Base-by-base conservation (phyloP, 2,329 filamentous ascomycete species). In the Exophiala phaeomuriformis region DNA sequence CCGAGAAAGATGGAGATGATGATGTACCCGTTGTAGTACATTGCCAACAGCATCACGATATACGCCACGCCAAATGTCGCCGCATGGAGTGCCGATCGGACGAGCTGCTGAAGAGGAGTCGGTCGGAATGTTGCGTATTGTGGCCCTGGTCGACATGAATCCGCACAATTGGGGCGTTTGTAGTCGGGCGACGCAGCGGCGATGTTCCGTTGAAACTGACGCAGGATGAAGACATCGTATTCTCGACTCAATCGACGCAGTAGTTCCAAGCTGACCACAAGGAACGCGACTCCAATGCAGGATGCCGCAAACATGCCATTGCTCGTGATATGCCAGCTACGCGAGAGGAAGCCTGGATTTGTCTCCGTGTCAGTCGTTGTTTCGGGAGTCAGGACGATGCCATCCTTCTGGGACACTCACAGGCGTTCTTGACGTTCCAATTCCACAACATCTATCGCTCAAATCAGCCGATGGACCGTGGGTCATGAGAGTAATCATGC, bases 1-100 rank as follows among this genome's bases (percentile, higher is more conserved):
- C 88, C 88, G 51, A 91, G 78, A 57, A 93, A 80, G 67, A 93
- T 88, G 61, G 82, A 88, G 55, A 93, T 84, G 67, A 93, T 87
- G 58, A 93, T 77, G 69, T 88, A 93, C 7, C 84, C 81, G 54
- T 83, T 83, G 68, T 77, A 83, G 59, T 82, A 82, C 80, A 84
- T 83, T 12, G 79, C 77, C 30, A 83, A 65, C 51, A 77, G 70
- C 88, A 93, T 91, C 64, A 91, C 69, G 61, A 91, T 82, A 67
- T 91, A 93, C 1, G 85, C 86, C 1, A 89, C 77, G 0, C 81
- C 82, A 63, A 91, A 88, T 0, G 41, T 46, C 4, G 27, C 58
- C 47, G 55, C 51, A 49, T 60, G 57, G 10, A 57, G 40, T 2
- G 51, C 9, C 3, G 57, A 50, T 29, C 55, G 39, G 41, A 57